Base-by-base conservation (phyloP, 1,139 yeast species). In the Zygosaccharomyces pseudobailii region DNA sequence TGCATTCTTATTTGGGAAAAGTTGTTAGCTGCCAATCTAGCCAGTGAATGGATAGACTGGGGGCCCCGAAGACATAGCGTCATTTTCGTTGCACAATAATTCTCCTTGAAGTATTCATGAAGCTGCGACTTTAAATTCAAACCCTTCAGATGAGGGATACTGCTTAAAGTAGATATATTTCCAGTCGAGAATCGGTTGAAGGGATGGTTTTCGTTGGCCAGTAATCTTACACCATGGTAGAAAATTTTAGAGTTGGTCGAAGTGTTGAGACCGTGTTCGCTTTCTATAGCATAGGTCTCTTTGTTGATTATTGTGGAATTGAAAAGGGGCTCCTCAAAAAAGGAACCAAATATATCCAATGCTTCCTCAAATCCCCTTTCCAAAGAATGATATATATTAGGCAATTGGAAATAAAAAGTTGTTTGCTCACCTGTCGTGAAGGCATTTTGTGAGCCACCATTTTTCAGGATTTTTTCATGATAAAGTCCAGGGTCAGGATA, bases 101-200 rank as follows among this genome's bases (percentile, higher is more conserved):
- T 71, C 4, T 69, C 62, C 4, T 65, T 60, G 62, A 80, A 76
- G 56, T 79, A 84, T 31, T 75, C 72, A 25, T 75, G 61, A 49
- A 85, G 69, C 28, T 74, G 71, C 20, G 75, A 79, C 55, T 81
- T 71, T 6, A 84, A 81, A 56, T 80, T 76, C 5, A 73, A 37
- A 19, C 77, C 78, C 34, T 71, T 59, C 21, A 65, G 51, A 4
- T 67, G 58, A 0, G 87, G 84, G 2, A 71, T 69, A 20, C 71
- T 79, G 41, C 78, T 78, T 46, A 85, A 69, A 0, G 90, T 82
- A 22, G 67, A 56, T 49, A 73, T 75, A 59, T 83, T 83, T 19
- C 94, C 94, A 0, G 94, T 85, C 10, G 88, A 80, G 58, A 85
- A 85, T 25, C 85, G 80, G 56, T 76, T 74, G 62, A 78, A 84